Evolutionary conservation across 1,139 yeast species (phyloP).

Genomic region (Hyphopichia pseudoburtonii): DNA sequence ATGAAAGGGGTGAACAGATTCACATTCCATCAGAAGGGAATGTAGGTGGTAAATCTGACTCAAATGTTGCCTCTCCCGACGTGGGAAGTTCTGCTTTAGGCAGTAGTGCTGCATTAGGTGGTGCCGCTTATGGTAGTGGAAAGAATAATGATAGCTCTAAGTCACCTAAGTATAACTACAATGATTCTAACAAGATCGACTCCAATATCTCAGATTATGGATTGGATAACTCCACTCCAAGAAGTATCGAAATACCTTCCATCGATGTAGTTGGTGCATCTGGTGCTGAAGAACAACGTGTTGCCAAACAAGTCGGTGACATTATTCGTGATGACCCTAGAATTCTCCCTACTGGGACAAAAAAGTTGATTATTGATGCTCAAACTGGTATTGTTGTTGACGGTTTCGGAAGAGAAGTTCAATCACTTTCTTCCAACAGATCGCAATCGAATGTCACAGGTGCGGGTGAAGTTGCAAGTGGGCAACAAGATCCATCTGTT

Average conservation of each 20-base stretch:
- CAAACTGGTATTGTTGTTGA: conserved; percentile 26
- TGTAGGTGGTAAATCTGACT: background rate
- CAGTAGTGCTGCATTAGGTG: conserved; percentile 5
- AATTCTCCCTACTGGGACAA: conserved; percentile 14
- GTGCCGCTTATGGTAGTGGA: background rate
- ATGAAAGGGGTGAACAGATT: conserved; percentile 24
- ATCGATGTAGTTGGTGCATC: conserved; percentile 17
- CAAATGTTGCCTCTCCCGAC: conserved; percentile 4
- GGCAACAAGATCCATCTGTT: conserved; percentile 7
- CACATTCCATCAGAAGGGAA: background rate
- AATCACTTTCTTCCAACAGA: conserved; percentile 2
- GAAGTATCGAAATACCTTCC: conserved; percentile 2
- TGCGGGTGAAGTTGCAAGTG: conserved; percentile 11
- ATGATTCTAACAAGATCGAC: background rate
- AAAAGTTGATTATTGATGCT: conserved; percentile 22
- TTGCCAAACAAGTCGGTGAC: conserved; percentile 10
- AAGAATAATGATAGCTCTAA: background rate
- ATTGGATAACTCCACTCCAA: conserved; percentile 5
- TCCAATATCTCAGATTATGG: background rate
- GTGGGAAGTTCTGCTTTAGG: conserved; percentile 7
- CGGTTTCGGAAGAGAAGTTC: conserved; percentile 14
- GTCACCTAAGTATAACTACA: conserved; percentile 4
- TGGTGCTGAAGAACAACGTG: conserved; percentile 7
- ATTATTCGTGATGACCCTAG: conserved; percentile 11
- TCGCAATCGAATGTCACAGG: conserved; percentile 7